Base-by-base conservation (phyloP, 495 filamentous ascomycete species). In the Penicillium steckii region DNA sequence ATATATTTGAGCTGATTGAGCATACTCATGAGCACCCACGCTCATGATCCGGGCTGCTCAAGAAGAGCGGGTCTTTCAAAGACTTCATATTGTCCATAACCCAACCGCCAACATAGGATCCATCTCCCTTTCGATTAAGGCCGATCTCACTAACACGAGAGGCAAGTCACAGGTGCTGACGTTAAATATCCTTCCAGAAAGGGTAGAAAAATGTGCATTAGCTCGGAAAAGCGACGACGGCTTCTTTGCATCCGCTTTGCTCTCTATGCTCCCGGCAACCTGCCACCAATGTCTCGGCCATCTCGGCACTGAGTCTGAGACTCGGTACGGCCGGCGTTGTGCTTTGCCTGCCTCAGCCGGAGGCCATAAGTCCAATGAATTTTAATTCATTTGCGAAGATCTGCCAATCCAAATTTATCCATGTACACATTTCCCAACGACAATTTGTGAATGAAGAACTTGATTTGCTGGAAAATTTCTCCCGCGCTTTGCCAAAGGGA, bases 361-460 rank as follows among this genome's bases (percentile, higher is more conserved):
- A 60, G 48, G 33, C 45, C 50, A 44, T 60, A 50, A 56, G 44
- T 26, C 52, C 57, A 50, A 33, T 44, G 49, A 50, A 56, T 15
- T 56, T 60, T 47, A 17, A 53, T 43, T 21, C 53, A 48, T 60
- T 60, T 46, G 53, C 57, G 25, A 60, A 56, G 23, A 60, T 60
- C 46, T 60, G 57, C 50, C 37, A 53, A 53, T 60, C 57, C 38
- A 53, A 49, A 53, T 56, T 25, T 48, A 48, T 60, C 33, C 52
- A 49, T 56, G 27, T 60, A 50, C 49, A 60, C 57, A 46, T 60
- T 50, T 42, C 57, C 45, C 19, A 29, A 35, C 52, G 49, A 60
- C 57, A 60, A 53, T 56, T 56, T 60, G 57, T 56, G 45, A 43
- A 56, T 25, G 41, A 56, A 22, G 53, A 60, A 50, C 40, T 60